Conservation (phyloP, 1,139 yeast species). For the Nadsonia commutata region DNA sequence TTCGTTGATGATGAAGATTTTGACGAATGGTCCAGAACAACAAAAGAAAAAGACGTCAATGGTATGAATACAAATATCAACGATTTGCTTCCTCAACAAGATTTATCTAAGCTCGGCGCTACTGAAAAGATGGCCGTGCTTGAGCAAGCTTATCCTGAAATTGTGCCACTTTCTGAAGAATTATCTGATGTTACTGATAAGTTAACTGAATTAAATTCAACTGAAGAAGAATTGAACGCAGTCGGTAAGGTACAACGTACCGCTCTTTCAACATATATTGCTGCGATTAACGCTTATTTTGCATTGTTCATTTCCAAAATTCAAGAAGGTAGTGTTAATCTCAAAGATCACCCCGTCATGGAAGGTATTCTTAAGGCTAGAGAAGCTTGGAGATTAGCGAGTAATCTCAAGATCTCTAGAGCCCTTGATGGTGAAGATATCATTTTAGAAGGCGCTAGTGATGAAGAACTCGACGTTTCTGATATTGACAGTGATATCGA, state of each 20-base stretch:
- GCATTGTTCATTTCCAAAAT: slow-evolving; percentile 50
- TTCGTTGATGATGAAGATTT: slow-evolving; percentile 70
- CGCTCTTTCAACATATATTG: slow-evolving; percentile 66
- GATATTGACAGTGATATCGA: slow-evolving; percentile 1
- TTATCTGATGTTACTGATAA: slow-evolving; percentile 32
- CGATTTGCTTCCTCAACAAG: slow-evolving; percentile 13
- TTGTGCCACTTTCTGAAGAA: slow-evolving; percentile 62
- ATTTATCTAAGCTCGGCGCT: slow-evolving; percentile 27
- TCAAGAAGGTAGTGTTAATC: slow-evolving; percentile 38
- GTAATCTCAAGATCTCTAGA: slow-evolving; percentile 11
- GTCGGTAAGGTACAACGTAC: slow-evolving; percentile 37
- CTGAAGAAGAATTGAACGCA: slow-evolving; percentile 7
- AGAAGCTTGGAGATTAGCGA: slow-evolving; percentile 61
- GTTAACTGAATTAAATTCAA: slow-evolving; percentile 25
- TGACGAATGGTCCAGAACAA: slow-evolving; percentile 30
- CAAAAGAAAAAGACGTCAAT: slow-evolving; percentile 20
- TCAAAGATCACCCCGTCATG: slow-evolving; percentile 86
- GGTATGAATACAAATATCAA: slow-evolving; percentile 14
- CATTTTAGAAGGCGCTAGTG: slow-evolving; percentile 10
- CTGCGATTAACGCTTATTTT: slow-evolving; percentile 60
- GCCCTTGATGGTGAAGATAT: slow-evolving; percentile 9
- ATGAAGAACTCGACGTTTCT: slow-evolving; percentile 11
- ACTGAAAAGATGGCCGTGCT: background rate
- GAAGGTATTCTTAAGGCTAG: slow-evolving; percentile 65
- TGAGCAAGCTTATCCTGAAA: slow-evolving; percentile 53